Percentiles rank a stretch among this genome's conserved stretches.
phyloP scores from a whole-genome alignment of 306 rosid genomes.

The Mucuna pruriens region DNA sequence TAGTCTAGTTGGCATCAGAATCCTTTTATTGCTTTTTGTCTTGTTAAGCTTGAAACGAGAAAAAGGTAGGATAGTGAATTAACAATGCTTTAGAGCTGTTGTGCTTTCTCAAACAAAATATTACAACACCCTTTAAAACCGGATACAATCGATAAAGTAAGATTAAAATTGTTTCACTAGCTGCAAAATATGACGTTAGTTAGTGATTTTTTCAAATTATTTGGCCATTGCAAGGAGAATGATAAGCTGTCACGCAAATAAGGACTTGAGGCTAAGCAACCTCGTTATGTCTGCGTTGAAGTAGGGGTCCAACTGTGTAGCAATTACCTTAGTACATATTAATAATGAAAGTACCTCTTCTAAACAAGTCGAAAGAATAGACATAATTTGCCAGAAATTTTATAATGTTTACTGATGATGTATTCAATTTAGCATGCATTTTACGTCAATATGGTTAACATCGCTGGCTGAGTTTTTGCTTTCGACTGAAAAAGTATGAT shows the following conservation, averaged over 20 bases:
- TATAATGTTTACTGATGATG: background rate
- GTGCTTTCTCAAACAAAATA: background rate
- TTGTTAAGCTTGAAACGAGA: background rate
- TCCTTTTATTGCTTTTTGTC: background rate
- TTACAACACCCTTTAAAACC: background rate
- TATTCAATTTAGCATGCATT: background rate
- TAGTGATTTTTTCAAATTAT: background rate
- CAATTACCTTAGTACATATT: background rate
- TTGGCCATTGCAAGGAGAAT: background rate
- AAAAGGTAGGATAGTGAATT: background rate
- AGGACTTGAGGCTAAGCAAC: background rate
- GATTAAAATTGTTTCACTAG: background rate
- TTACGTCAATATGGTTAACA: background rate
- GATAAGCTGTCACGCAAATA: background rate
- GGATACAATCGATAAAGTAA: background rate
- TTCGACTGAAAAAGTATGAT: background rate
- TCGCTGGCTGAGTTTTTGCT: background rate
- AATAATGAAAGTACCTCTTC: background rate
- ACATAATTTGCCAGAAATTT: background rate
- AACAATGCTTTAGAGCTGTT: background rate
- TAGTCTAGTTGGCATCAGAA: conserved; percentile 21
- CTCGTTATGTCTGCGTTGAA: background rate
- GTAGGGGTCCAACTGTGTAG: background rate
- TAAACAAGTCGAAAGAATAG: background rate
- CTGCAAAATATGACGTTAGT: background rate